Conservation (phyloP, 73 alveolate species). For the Paramecium octaurelia region DNA sequence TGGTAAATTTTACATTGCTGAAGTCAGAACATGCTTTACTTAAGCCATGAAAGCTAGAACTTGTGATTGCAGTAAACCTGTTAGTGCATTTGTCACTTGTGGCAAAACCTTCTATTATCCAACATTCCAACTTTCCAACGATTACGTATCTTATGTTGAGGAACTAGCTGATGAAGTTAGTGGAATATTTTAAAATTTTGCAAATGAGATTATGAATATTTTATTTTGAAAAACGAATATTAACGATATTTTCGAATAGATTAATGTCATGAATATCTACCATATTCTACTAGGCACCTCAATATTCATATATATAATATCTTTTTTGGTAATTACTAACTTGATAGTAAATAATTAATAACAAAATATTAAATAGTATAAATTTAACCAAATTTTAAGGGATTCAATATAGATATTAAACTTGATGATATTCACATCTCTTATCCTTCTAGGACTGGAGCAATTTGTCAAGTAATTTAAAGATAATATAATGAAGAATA, state of each 20-base stretch:
- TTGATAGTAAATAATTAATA: no score
- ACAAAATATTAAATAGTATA: not conserved
- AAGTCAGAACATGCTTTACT: not conserved
- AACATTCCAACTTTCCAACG: not conserved
- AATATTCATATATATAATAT: not conserved
- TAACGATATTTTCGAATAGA: not conserved
- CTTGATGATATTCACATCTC: not conserved
- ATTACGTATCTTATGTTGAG: not conserved
- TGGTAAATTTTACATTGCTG: not conserved
- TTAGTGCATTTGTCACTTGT: not conserved
- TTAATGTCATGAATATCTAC: conserved; percentile 26
- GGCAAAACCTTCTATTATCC: conserved; percentile 26
- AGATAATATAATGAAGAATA: not conserved
- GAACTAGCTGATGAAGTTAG: not conserved
- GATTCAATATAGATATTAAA: not conserved
- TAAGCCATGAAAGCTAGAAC: not conserved
- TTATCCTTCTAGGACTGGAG: not conserved
- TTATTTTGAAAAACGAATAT: conserved; percentile 9
- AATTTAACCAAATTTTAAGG: not conserved
- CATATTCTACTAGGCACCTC: not conserved
- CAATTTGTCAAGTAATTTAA: not conserved
- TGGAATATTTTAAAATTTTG: not conserved
- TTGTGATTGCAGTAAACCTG: not conserved
- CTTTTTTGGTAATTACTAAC: not conserved
- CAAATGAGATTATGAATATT: not conserved